These are phyloP conservation scores for Cruciata laevipes DNA, from an alignment of 257 asterid genomes.

Conservation along the genomic window DNA sequence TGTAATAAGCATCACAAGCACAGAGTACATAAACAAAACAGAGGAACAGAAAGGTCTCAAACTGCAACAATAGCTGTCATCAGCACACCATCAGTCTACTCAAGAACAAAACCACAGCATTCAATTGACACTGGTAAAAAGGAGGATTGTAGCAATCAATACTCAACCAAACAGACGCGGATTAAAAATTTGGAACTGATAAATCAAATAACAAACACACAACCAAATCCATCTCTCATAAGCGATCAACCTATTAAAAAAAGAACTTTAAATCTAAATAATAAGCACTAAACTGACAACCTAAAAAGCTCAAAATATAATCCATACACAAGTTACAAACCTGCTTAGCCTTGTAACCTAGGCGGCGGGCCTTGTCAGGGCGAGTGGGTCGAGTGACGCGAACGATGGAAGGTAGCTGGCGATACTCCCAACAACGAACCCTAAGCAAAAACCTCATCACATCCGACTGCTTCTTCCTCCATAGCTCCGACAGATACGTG, in stretches of 20 bases:
- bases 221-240: background rate
- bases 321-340: background rate
- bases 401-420: constrained; percentile 28
- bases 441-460: constrained; percentile 24
- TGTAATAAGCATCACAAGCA: background rate
- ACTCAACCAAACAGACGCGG: too few relatives aligned
- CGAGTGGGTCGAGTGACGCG: constrained; percentile 24
- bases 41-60: too few relatives aligned
- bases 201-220: too few relatives aligned
- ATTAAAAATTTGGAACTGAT: too few relatives aligned
- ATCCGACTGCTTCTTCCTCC: constrained; percentile 27
- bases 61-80: too few relatives aligned
- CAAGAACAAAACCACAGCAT: too few relatives aligned
- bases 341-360: constrained; percentile 27
- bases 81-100: too few relatives aligned
- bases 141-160: too few relatives aligned
- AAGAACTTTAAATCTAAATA: background rate
- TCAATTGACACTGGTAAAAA: too few relatives aligned
- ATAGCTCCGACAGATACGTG: constrained; percentile 23
- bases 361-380: constrained; percentile 24
- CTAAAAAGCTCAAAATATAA: background rate
- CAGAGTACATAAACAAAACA: background rate
- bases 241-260: background rate
- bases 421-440: constrained; percentile 26
- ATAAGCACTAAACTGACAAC: too few relatives aligned